Conservation (phyloP, 2,329 filamentous ascomycete species). For the Chaetomium globosum region DNA sequence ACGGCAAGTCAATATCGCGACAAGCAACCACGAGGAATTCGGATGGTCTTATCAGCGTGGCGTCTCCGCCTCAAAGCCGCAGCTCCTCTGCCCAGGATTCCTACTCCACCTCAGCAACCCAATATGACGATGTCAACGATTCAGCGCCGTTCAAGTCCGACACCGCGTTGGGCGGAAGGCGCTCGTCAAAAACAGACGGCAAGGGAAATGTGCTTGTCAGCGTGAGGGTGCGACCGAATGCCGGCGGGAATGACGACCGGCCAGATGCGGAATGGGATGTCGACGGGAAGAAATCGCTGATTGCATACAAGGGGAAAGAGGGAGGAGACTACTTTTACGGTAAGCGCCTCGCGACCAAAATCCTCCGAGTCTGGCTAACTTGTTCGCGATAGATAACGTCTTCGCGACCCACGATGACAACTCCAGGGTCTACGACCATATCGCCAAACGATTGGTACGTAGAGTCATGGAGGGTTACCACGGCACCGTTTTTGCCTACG, state of each 20-base stretch:
- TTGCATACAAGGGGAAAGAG: conserved; percentile 84
- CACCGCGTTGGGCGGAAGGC: conserved; percentile 47
- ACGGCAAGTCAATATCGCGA: conserved; percentile 71
- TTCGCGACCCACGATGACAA: conserved; percentile 95
- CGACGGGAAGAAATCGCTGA: conserved; percentile 77
- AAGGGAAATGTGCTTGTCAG: conserved; percentile 97
- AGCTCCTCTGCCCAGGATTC: conserved; percentile 92
- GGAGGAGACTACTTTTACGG: conserved; percentile 92
- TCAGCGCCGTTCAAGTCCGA: conserved; percentile 44
- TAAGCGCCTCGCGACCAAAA: conserved; percentile 48
- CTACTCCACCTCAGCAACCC: conserved; percentile 86
- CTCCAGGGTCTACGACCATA: conserved; percentile 89
- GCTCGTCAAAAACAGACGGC: conserved; percentile 63
- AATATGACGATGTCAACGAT: conserved; percentile 78
- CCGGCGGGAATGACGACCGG: conserved; percentile 62
- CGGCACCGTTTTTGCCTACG: conserved; percentile 96
- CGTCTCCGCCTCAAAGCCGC: conserved; percentile 83
- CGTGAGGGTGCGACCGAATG: conserved; percentile 87
- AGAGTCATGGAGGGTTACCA: conserved; percentile 99
- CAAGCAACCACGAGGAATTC: conserved; percentile 66
- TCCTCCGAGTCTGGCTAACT: conserved; percentile 32
- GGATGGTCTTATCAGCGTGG: conserved; percentile 73
- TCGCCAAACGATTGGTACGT: conserved; percentile 88
- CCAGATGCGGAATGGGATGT: conserved; percentile 88
- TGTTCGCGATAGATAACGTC: conserved; percentile 74